Base-by-base conservation (phyloP, 1,284 basidiomycete species). In the Cutaneotrichosporon cavernicola region DNA sequence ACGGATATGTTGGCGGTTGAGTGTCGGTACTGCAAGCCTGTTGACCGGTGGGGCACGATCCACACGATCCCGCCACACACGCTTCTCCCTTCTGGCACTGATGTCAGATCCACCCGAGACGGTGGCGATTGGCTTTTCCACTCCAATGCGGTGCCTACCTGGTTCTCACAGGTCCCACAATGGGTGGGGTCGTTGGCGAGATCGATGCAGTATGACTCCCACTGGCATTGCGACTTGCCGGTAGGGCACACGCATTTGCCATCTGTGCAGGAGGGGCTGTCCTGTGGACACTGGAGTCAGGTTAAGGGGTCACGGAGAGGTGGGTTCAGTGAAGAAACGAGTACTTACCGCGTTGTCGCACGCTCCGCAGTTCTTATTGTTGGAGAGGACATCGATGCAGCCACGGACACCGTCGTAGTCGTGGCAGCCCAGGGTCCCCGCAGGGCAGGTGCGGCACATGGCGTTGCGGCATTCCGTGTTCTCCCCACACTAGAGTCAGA, bases 291-390 rank as follows among this genome's bases (percentile, higher is more conserved):
- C 26, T 49, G 11, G 2, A 10, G 26, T 26, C 43, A 58, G 56
- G 2, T 26, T 30, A 18, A 18, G 22, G 1, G 18, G 30, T 26
- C 40, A 22, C 4, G 21, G 6, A 5, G 49, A 50, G 7, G 13
- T 5, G 4, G 38, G 13, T 10, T 16, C 38, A 40, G 13, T 5
- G 14, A 16, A 6, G 9, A 43, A 5, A 5, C 14, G 16, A 16
- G 2, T 14, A 8, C 49, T 30, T 18, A 51, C 49, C 9, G 22
- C 6, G 13, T 6, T 10, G 22, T 30, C 14, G 31, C 56, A 58
- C 2, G 4, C 18, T 13, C 56, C 56, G 56, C 56, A 58, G 56
- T 58, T 56, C 10, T 30, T n/a, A n/a, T 4, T 21, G 38, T 56
- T 22, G n/a, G 18, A 21, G 9, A 16, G 34, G 21, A 43, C 14